Percentiles rank a stretch among this genome's conserved stretches.
Evolutionary conservation across 345 rosid genomes (phyloP).

Genomic region (Lepidium sativum): DNA sequence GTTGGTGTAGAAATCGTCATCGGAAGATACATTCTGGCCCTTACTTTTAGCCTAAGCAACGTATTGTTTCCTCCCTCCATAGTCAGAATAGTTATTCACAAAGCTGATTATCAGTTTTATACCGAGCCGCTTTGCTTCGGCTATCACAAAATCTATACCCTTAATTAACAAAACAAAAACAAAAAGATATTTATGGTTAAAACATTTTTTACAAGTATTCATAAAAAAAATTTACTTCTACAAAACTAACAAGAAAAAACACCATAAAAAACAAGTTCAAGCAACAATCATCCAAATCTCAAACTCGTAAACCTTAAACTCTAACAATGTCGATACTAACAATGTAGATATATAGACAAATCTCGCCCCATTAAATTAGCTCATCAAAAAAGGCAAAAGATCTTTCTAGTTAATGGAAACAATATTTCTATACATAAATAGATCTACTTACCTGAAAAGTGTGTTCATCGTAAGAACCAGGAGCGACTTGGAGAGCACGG

Average conservation of each 20-base stretch:
- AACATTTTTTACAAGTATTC: not conserved
- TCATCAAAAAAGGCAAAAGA: not conserved
- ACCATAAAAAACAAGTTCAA: too few species aligned
- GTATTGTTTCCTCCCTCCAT: constrained; percentile 21
- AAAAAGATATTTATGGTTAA: not conserved
- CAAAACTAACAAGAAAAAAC: too few species aligned
- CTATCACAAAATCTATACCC: constrained; percentile 27
- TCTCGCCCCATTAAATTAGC: too few species aligned
- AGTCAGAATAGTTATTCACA: constrained; percentile 15
- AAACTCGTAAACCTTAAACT: too few species aligned
- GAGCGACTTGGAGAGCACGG: constrained; percentile 23
- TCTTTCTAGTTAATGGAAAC: not conserved
- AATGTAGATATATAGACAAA: too few species aligned
- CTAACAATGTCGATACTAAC: too few species aligned
- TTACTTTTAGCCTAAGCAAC: constrained; percentile 16
- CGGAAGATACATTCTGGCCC: constrained; percentile 2
- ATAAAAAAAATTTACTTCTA: not conserved
- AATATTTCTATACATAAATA: not conserved
- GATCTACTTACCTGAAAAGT: constrained; percentile 6
- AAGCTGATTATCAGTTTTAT: constrained; percentile 19
- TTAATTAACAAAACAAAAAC: not conserved
- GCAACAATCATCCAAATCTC: too few species aligned
- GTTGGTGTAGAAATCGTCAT: constrained; percentile 26
- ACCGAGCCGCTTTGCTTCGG: constrained; percentile 23
- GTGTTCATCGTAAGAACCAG: constrained; percentile 19